phyloP scores from a whole-genome alignment of 345 rosid species.

The Salix dunnii region DNA sequence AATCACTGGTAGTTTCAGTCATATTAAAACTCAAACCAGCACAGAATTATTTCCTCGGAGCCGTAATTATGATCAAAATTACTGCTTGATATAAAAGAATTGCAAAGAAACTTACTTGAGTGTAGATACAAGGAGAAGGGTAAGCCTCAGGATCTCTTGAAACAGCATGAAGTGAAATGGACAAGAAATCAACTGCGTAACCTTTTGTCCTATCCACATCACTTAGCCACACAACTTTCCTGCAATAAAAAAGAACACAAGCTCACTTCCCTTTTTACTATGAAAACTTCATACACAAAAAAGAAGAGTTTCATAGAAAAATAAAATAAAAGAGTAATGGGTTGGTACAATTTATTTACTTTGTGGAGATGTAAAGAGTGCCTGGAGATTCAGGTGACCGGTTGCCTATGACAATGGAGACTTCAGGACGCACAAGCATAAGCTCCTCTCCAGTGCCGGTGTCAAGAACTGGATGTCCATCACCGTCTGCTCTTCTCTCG shows the following conservation, averaged over 20 bases:
- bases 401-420: slow-evolving; percentile 65
- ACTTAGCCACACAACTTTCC: slow-evolving; percentile 85
- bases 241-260: slow-evolving; percentile 22
- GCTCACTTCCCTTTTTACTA: neutral
- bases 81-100: neutral
- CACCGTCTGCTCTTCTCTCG: slow-evolving; percentile 46
- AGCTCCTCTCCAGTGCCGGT: slow-evolving; percentile 68
- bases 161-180: slow-evolving; percentile 82
- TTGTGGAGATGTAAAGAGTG: slow-evolving; percentile 79
- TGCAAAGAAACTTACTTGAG: slow-evolving; percentile 49
- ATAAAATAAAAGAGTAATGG: neutral
- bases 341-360: slow-evolving; percentile 26
- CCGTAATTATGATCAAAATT: neutral
- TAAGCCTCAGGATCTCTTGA: slow-evolving; percentile 88
- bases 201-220: slow-evolving; percentile 68
- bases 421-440: slow-evolving; percentile 63
- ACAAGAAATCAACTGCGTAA: slow-evolving; percentile 79
- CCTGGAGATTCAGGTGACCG: slow-evolving; percentile 68
- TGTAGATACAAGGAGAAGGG: slow-evolving; percentile 77
- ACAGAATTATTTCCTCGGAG: neutral
- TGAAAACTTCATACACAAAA: no score
- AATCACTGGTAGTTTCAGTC: neutral
- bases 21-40: neutral
- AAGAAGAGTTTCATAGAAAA: neutral
- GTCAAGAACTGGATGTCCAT: slow-evolving; percentile 67